Base-by-base conservation (phyloP, 2,329 filamentous ascomycete genomes). In the Aspergillus ochraceus region DNA sequence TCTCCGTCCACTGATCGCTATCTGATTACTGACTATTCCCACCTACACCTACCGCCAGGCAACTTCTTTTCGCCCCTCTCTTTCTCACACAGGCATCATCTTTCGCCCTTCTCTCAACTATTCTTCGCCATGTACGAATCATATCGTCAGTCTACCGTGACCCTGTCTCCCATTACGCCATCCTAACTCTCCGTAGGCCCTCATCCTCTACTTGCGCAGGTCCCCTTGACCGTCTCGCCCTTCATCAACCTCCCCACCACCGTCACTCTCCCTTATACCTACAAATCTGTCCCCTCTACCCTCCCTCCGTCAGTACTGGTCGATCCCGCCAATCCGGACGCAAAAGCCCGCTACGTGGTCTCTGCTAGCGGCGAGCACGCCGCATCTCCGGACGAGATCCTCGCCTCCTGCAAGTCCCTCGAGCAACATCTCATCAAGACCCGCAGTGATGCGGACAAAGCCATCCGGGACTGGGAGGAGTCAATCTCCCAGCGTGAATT, bases 191-290 rank as follows among this genome's bases (percentile, higher is more conserved):
- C 22, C 6, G 12, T 63, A 92, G 90, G 85, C 66, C 88, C 92
- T 17, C 92, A 97, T 78, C 91, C 90, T 17, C 86, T 97, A 65
- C 87, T 99, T 51, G 90, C 93, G 66, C 95, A 99, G 79, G 88
- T 98, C 46, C 92, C 95, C 30, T 81, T 99, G 57, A 96, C 92
- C 53, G 92, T 98, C 49, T 97, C 94, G 3, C 95, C 95, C 26
- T 97, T 97, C 80, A 87, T 98, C 69, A 90, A 89, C 61, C 88
- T 99, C 32, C 95, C 95, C 11, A 89, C 91, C 30, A 90, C 94
- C 26, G 90, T 93, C 20, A 97, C 93, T 0, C 86, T 99, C 8
- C 94, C 95, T 24, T 98, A 98, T 81, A 96, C 92, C 68, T 98
- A 97, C 84, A 94, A 93, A 74, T 85, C 88, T 11, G 89, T 98